Evolutionary conservation across 805 yeast genomes (phyloP), one percentile per base, ranked within the genome.

Genomic region (Cyberlindnera petersonii): DNA sequence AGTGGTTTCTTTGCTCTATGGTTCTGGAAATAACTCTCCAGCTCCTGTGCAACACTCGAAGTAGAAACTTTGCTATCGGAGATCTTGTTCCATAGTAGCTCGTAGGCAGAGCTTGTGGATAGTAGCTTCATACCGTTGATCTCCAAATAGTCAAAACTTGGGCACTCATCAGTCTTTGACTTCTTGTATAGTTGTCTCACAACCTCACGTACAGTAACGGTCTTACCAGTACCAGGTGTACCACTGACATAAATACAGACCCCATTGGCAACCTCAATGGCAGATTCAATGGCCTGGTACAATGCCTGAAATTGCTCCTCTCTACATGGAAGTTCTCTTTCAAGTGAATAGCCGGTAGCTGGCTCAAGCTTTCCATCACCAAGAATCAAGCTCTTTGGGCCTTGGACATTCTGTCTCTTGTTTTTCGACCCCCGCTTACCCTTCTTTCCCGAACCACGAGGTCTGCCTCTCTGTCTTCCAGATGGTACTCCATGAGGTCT

Each of bases 201-300:
- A 0, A 85, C 97, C 53, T 88, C 95, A 39, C 95, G 65, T 3
- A 91, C 79, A 0, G 98, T 91, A 4, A 95, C 93, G 0, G 98
- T 91, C 57, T 93, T 93, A 10, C 98, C 98, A 2, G 94, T 91
- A 8, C 99, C 99, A 0, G 99, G 98, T 0, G 96, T 87, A 4
- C 99, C 99, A 60, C 96, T 86, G 9, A 93, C 79, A 56, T 89
- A 93, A 6, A 93, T 62, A 48, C 96, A 86, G 7, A 89, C 74
- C 0, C 98, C 97, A 1, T 82, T 72, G 29, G 75, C 74, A 13
- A 81, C 72, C 33, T 70, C 70, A 24, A 91, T 75, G 0, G 95
- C 84, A 31, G 77, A 70, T 50, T 87, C 88, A 4, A 93, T 58
- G 29, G 78, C 76, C 31, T 75, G 56, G 58, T 79, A 86, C 5